Evolutionary conservation across 306 rosid species (phyloP), one percentile per base, ranked within the genome.

Genomic region (Biancaea sappan): DNA sequence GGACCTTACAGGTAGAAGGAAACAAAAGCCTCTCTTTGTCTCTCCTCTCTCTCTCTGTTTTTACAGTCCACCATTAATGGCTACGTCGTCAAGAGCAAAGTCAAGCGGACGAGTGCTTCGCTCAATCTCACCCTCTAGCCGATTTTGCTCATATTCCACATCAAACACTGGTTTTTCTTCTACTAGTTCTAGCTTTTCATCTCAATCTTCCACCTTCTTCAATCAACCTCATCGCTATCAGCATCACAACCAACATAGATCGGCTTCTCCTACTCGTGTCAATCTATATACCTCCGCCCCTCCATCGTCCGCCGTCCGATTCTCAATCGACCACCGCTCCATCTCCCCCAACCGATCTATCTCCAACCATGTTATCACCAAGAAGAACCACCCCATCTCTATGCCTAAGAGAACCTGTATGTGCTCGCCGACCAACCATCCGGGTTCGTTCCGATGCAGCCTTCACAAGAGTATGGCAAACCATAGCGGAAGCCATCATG

Each of bases 401-500:
- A 74, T 63, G 12, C 74, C 83, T 22, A 95, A 89, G 77, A 90
- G 80, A 72, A 71, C 91, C 7, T 95, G 99, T 77, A 95, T 87
- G 97, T 95, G 99, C 63, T 95, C 99, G 2, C 99, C 99, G 2
- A 95, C 99, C 0, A 54, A 66, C 29, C 98, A 95, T 69, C 99
- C 98, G 0, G 98, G 98, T 0, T 95, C 99, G 2, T 95, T 95
- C 52, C 92, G 97, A 0, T 95, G 99, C 71, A 95, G 98, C 37
- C 90, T 95, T 1, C 98, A 95, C 78, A 95, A 90, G 81, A 87
- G 86, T 53, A 13, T 10, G 0, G 72, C 69, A 0, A 68, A 38
- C 69, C 18, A 68, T 29, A 56, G 66, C 28, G 79, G 75, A 14
- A 77, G 67, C 24, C 66, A 74, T 5, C 77, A 74, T 16, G 19